Evolutionary conservation across 257 asterid species (phyloP), one percentile per base, ranked within the genome.

Genomic region (Salvia hispanica): DNA sequence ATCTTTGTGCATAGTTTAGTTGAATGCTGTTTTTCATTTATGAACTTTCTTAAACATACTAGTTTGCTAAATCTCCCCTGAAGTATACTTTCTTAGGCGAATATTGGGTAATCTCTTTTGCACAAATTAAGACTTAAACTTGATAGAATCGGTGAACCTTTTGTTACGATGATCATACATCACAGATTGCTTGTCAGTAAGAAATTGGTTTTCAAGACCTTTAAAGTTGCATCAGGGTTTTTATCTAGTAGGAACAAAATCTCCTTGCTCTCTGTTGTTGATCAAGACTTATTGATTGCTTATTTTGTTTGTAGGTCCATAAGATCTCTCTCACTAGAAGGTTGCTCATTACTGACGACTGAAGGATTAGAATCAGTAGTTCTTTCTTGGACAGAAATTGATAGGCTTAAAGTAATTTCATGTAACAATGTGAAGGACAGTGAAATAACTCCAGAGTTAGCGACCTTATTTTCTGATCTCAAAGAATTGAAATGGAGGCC

Each of bases 401-500:
- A 70, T 57, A 76, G 92, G 75, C 95, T 92, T 66, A 85, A 79
- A 71, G 98, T 92, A 60, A 76, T 77, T 58, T 83, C 95, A 7
- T 89, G 98, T 79, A 87, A 82, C 75, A 85, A 80, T 54, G 81
- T 92, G 58, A 89, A 83, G 79, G 95, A 84, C 73, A 77, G 92
- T 59, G 98, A 85, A 63, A 82, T 89, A 68, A 82, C 90, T 58
- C 88, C 95, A n/a, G 92, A 79, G 62, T 67, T 92, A 58, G 95
- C 96, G 1, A 72, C 77, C 36, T 71, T 87, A 51, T 92, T 89
- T 77, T 84, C 98, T 45, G 84, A 51, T 71, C 89, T 92, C 62
- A 85, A 89, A 74, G 98, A 89, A 77, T 66, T 92, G 74, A 87
- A 79, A 71, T 92, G 98, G 98, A 71, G 96, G 51, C 96, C 98